A percentile compares a stretch with the other conserved stretches of the same genome.
Evolutionary conservation across 148 eudicot species (phyloP).

Genomic region (Heliosperma pusillum): DNA sequence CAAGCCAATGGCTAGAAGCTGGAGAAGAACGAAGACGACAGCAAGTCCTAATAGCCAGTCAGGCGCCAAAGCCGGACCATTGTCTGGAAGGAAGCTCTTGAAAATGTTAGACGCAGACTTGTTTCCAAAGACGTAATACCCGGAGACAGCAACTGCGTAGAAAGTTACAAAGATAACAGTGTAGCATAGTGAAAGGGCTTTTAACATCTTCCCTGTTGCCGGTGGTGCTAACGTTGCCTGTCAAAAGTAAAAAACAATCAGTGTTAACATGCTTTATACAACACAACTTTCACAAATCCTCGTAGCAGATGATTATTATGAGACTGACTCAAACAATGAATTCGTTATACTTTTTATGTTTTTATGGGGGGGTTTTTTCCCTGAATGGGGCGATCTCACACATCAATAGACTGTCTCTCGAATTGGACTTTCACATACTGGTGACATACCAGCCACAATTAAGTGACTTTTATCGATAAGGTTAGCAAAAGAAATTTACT

Average conservation of each 20-base stretch:
- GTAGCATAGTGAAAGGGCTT: conserved; percentile 83
- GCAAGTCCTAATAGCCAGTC: conserved; percentile 67
- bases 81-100: conserved; percentile 69
- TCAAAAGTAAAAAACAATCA: background rate
- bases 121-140: conserved; percentile 88
- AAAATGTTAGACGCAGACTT: conserved; percentile 69
- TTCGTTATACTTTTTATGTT: too few species aligned
- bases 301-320: background rate
- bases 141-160: conserved; percentile 78
- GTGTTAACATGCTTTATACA: background rate
- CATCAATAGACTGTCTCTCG: too few species aligned
- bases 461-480: background rate
- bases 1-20: conserved; percentile 94
- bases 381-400: too few species aligned
- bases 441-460: too few species aligned
- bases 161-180: conserved; percentile 71
- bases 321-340: background rate
- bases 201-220: conserved; percentile 89
- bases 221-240: conserved; percentile 99
- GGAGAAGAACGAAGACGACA: conserved; percentile 74
- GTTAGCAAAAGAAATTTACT: conserved; percentile 30
- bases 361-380: too few species aligned
- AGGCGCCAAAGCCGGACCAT: conserved; percentile 79
- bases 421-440: too few species aligned
- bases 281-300: background rate